A percentile compares a stretch with the other conserved stretches of the same genome.
These are phyloP conservation scores for Apiospora rasikravindrae DNA, from an alignment of 2,329 filamentous ascomycete species.

Conservation along the genomic window DNA sequence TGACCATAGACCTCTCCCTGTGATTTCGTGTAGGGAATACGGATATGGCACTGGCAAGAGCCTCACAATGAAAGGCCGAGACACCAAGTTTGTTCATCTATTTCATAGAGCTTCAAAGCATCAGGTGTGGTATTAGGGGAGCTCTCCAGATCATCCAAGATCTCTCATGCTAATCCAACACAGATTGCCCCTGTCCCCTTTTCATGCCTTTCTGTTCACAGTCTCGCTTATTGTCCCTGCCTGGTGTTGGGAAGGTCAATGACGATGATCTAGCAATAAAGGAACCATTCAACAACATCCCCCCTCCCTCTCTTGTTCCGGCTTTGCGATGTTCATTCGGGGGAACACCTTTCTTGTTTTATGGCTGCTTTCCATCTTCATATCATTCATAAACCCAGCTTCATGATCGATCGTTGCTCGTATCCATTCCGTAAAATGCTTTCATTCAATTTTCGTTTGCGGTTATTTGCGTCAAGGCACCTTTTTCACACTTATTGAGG, in stretches of 20 bases:
- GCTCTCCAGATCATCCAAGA: background rate
- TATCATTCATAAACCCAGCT: background rate
- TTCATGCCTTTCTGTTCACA: background rate
- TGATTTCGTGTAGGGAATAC: too few species aligned
- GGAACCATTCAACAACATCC: background rate
- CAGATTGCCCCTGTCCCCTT: background rate
- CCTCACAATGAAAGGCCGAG: background rate
- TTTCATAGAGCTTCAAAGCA: background rate
- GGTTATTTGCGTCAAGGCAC: background rate
- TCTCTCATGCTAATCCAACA: background rate
- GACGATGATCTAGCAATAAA: background rate
- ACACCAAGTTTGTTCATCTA: too few species aligned
- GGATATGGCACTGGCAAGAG: background rate
- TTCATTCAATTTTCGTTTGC: too few species aligned
- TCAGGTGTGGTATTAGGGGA: background rate
- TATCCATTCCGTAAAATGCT: too few species aligned
- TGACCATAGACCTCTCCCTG: background rate
- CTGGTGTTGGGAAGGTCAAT: background rate
- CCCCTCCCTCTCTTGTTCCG: too few species aligned
- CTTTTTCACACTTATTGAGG: background rate
- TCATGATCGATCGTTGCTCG: background rate
- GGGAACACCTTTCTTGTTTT: background rate
- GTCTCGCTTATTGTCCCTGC: background rate
- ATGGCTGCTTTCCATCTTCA: background rate
- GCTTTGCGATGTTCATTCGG: background rate